Conservation (phyloP, 495 filamentous ascomycete genomes). For the Gamarada debralockiae region DNA sequence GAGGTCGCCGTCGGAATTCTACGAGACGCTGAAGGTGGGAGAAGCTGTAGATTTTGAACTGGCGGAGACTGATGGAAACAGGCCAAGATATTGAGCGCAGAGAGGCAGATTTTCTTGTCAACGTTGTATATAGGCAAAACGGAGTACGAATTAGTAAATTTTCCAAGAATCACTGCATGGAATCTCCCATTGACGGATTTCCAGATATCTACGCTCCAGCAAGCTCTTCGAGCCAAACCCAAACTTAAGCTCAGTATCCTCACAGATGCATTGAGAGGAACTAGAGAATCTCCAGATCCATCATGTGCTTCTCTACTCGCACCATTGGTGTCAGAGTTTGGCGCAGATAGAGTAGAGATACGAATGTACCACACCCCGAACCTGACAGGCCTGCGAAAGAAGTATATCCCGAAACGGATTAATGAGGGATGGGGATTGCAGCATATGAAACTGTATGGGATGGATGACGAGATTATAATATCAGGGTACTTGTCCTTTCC, state of each 20-base stretch:
- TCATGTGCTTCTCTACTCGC: constrained; percentile 89
- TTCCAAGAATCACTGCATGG: not conserved
- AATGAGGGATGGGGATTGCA: constrained; percentile 99
- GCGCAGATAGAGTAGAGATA: constrained; percentile 81
- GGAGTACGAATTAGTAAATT: constrained; percentile 75
- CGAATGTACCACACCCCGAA: constrained; percentile 99
- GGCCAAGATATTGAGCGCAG: constrained; percentile 76
- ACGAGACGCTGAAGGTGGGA: constrained; percentile 77
- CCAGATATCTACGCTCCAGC: constrained; percentile 70
- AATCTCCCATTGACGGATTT: constrained; percentile 16
- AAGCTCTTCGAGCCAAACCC: constrained; percentile 69
- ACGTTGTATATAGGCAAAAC: constrained; percentile 95
- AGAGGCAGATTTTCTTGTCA: constrained; percentile 79
- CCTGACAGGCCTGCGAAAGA: constrained; percentile 81
- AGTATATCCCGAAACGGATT: constrained; percentile 76
- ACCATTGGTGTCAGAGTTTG: constrained; percentile 77
- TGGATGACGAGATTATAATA: constrained; percentile 94
- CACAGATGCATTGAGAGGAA: constrained; percentile 89
- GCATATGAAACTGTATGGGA: constrained; percentile 98
- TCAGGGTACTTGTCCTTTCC: constrained; percentile 58
- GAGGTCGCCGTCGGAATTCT: constrained; percentile 78
- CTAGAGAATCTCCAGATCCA: constrained; percentile 80
- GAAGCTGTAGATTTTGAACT: not conserved
- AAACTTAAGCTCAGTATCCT: constrained; percentile 83
- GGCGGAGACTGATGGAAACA: constrained; percentile 31